These are phyloP conservation scores for Solanum sitiens DNA, from an alignment of 257 asterid species.

Conservation along the genomic window DNA sequence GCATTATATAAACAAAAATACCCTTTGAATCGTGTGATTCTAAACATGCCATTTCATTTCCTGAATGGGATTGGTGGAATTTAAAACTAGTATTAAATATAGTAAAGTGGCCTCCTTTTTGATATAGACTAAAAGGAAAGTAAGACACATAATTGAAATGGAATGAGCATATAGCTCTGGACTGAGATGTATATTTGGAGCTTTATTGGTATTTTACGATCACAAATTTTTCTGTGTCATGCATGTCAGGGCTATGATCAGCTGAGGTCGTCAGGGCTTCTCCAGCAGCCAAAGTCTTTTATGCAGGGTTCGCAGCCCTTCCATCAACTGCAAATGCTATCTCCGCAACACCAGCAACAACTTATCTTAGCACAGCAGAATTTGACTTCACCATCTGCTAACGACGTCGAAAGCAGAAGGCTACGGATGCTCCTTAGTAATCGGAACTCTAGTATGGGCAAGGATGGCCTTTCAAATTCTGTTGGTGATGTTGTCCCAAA, in stretches of 20 bases:
- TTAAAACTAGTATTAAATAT: neutral
- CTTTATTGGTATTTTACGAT: neutral
- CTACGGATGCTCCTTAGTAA: conserved; percentile 79
- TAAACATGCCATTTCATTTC: neutral
- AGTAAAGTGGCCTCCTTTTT: neutral
- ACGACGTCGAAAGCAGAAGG: conserved; percentile 79
- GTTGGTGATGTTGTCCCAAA: conserved; percentile 76
- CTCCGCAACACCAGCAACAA: conserved; percentile 98
- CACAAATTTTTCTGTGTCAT: neutral
- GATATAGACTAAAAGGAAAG: neutral
- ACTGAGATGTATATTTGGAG: neutral
- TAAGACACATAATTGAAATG: neutral
- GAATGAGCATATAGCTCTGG: neutral
- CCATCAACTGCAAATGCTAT: conserved; percentile 83
- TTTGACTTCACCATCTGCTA: conserved; percentile 72
- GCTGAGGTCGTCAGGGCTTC: conserved; percentile 72
- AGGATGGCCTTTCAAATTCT: conserved; percentile 76
- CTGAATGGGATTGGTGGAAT: neutral
- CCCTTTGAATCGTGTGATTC: neutral
- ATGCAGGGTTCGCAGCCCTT: conserved; percentile 92
- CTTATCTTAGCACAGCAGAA: conserved; percentile 90
- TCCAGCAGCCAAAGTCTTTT: conserved; percentile 88
- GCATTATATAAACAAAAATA: neutral
- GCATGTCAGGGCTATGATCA: conserved; percentile 67
- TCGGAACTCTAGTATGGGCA: conserved; percentile 75